phyloP scores from a whole-genome alignment of 2,329 filamentous ascomycete genomes.

The Fusarium redolens region DNA sequence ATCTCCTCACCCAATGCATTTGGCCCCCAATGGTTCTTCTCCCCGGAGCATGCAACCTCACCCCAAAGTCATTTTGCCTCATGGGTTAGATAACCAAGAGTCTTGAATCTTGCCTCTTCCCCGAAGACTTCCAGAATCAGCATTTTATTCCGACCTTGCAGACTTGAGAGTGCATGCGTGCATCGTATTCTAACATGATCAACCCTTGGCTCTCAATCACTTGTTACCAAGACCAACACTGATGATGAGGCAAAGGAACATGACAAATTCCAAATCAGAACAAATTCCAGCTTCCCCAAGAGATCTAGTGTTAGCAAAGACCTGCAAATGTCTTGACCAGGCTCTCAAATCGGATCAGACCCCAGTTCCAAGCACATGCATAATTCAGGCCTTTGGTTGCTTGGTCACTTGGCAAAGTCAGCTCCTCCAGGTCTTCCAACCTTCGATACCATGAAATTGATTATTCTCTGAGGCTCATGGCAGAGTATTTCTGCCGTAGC shows the following conservation, averaged over 20 bases:
- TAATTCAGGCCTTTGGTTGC: not conserved
- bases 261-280: not conserved
- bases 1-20: not conserved
- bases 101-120: not conserved
- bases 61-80: not conserved
- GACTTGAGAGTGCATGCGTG: not conserved
- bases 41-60: not conserved
- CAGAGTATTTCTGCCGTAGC: not conserved
- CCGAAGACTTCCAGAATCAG: not conserved
- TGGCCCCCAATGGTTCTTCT: constrained; percentile 15
- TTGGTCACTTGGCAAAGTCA: not conserved
- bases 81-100: not conserved
- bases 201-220: not conserved
- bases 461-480: not conserved
- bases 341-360: not conserved
- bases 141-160: not conserved
- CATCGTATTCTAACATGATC: not conserved
- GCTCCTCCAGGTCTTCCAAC: not conserved
- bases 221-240: not conserved
- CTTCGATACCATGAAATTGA: not conserved
- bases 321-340: not conserved
- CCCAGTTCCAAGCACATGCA: not conserved
- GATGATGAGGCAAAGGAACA: not conserved
- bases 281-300: not conserved
- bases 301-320: not conserved